Conservation (phyloP, 331 rosid species). For the Rosa hybrid region DNA sequence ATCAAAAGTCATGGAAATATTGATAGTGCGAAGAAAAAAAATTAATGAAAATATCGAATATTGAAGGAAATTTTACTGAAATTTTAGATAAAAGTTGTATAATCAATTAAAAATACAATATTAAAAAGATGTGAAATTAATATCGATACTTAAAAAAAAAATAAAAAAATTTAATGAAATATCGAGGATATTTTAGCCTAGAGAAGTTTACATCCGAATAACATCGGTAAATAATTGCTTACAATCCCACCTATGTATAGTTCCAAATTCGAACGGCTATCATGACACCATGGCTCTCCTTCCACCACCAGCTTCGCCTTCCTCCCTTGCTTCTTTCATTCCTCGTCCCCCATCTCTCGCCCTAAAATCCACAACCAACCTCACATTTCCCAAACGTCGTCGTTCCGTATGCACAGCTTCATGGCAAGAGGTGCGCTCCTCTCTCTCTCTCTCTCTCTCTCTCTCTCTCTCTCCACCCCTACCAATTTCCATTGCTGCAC, state of each 20-base stretch:
- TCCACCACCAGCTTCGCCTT: conserved; percentile 21
- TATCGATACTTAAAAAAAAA: too few species aligned
- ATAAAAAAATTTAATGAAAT: too few species aligned
- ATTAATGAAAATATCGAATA: too few species aligned
- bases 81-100: too few species aligned
- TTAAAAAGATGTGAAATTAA: too few species aligned
- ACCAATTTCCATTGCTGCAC: neutral
- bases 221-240: too few species aligned
- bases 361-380: conserved; percentile 25
- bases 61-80: too few species aligned
- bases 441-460: neutral
- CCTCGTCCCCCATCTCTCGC: conserved; percentile 30
- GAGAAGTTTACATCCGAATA: too few species aligned
- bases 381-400: neutral
- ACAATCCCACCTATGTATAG: neutral
- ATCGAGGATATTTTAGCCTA: too few species aligned
- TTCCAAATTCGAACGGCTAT: neutral
- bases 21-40: too few species aligned
- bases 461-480: neutral
- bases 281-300: conserved; percentile 31
- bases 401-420: conserved; percentile 61
- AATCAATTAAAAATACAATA: too few species aligned
- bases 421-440: conserved; percentile 77
- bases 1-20: too few species aligned
- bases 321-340: conserved; percentile 33